Evolutionary conservation across 495 filamentous ascomycete genomes (phyloP), one percentile per base, ranked within the genome.

Genomic region (Geoglossum glabrum): DNA sequence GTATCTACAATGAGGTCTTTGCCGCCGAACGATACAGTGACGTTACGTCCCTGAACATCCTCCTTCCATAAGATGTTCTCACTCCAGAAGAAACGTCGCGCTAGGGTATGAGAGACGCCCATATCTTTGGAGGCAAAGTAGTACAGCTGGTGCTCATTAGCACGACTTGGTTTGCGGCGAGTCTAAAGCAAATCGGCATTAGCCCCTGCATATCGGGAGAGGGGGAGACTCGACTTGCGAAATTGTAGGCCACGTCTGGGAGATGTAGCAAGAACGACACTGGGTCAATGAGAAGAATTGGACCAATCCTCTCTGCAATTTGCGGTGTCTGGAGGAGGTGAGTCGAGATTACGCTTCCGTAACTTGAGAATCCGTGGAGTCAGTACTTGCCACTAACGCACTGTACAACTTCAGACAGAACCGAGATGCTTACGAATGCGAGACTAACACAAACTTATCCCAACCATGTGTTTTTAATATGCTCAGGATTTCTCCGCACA

Each of bases 231-330:
- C 17, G 31, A 43, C 59, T 11, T 54, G 62, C 62, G 63, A 85
- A 85, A 63, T 85, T 85, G 71, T 79, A 85, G n/a, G 80, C 80
- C 43, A 85, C 79, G 59, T 82, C 74, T 26, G 82, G 82, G 11
- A 82, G 67, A 64, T 85, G 82, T 33, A 85, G 69, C 23, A 83
- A 61, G 30, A 85, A 72, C 4, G 73, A 74, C n/a, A 85, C 79
- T 0, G 82, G 82, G 64, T 85, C 82, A 30, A 84, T 72, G 23
- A 85, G 68, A 7, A 85, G 62, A 1, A 76, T 57, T 2, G 74
- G 68, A 6, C 68, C 66, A 21, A 82, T 73, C 11, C 70, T 68
- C 10, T 62, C 56, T 27, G 67, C 67, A 8, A 78, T 62, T 8
- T 50, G 57, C 0, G 66, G 64, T 7, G 69, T 70, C 27, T 74